Conservation (phyloP, 495 filamentous ascomycete genomes). For the Penicillium chermesinum region DNA sequence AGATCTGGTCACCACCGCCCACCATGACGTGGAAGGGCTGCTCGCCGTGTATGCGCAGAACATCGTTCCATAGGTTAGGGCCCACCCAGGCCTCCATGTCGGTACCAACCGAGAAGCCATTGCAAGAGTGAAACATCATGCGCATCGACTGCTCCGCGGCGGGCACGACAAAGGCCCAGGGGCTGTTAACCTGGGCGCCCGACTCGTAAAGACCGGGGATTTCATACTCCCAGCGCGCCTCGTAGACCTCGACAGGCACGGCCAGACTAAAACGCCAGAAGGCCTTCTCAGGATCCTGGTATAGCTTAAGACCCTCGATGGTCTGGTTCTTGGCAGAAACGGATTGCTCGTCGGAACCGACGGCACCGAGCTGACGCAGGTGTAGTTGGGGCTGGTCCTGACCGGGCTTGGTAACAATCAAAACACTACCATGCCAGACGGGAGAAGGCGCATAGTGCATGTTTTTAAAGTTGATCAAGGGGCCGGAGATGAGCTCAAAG, state of each 20-base stretch:
- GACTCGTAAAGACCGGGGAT: slow-evolving; percentile 39
- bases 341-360: slow-evolving; percentile 12
- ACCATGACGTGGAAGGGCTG: slow-evolving; percentile 92
- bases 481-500: slow-evolving; percentile 61
- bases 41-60: slow-evolving; percentile 61
- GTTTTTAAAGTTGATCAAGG: slow-evolving; percentile 76
- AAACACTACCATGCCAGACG: slow-evolving; percentile 75
- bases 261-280: slow-evolving; percentile 77
- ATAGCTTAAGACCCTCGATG: slow-evolving; percentile 61
- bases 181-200: slow-evolving; percentile 33
- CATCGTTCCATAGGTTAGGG: slow-evolving; percentile 85
- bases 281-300: slow-evolving; percentile 66
- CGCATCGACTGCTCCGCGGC: slow-evolving; percentile 80
- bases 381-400: slow-evolving; percentile 46
- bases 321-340: slow-evolving; percentile 15
- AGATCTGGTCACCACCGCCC: slow-evolving; percentile 93
- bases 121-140: slow-evolving; percentile 94
- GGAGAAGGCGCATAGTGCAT: slow-evolving; percentile 59
- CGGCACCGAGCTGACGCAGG: slow-evolving; percentile 43
- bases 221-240: slow-evolving; percentile 47
- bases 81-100: slow-evolving; percentile 82
- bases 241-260: slow-evolving; percentile 42
- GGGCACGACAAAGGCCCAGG: slow-evolving; percentile 66
- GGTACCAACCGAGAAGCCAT: slow-evolving; percentile 91
- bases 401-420: slow-evolving; percentile 70